These are phyloP conservation scores for Sindora glabra DNA, from an alignment of 306 rosid genomes.

Conservation along the genomic window DNA sequence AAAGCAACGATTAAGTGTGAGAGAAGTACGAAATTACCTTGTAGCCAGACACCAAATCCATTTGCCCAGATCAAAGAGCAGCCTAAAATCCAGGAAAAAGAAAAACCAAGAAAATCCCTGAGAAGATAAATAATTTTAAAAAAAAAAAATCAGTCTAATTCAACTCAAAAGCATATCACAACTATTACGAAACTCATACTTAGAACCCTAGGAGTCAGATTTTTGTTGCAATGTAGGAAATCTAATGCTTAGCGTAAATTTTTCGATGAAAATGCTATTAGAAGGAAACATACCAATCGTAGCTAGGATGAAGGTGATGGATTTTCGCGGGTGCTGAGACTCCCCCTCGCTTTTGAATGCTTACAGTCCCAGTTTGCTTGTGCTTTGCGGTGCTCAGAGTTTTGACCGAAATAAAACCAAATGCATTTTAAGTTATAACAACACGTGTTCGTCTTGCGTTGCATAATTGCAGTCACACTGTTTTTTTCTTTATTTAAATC, in stretches of 20 bases:
- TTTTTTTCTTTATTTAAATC: too few relatives aligned
- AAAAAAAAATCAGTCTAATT: not conserved
- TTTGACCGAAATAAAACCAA: not conserved
- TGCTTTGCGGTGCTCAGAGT: not conserved
- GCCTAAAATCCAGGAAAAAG: constrained; percentile 17
- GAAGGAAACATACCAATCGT: constrained; percentile 4
- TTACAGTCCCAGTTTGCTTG: not conserved
- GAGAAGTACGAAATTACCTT: constrained; percentile 40
- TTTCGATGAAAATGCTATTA: not conserved
- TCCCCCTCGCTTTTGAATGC: not conserved
- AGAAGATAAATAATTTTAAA: not conserved
- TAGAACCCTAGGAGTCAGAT: constrained; percentile 20
- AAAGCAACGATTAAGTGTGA: not conserved
- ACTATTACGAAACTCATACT: not conserved
- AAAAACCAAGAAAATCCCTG: not conserved
- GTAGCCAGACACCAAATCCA: constrained; percentile 97
- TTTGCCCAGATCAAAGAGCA: constrained; percentile 25
- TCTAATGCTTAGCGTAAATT: not conserved
- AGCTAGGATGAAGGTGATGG: not conserved
- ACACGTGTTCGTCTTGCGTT: too few relatives aligned
- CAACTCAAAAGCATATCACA: not conserved
- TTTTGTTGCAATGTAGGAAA: not conserved
- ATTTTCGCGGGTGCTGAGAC: not conserved
- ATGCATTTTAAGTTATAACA: not conserved
- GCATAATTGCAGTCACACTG: not conserved